Base-by-base conservation (phyloP, 345 rosid species). In the Salix brachista region DNA sequence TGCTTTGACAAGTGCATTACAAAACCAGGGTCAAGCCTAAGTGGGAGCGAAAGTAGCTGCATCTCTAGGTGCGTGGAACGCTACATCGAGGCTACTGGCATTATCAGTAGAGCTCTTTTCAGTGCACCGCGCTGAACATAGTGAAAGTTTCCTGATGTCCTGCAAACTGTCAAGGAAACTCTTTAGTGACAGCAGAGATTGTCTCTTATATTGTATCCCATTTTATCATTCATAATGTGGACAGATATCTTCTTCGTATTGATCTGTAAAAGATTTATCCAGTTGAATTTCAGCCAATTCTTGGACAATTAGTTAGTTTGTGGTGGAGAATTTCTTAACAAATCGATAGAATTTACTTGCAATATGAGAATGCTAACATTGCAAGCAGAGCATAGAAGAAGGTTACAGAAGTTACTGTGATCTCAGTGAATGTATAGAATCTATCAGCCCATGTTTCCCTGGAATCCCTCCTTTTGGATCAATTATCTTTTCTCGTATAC, bases 1-100 rank as follows among this genome's bases (percentile, higher is more conserved):
- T 96, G 99, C 80, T 96, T 96, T 52, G 93, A 88, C 0, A 94
- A 90, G 82, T 96, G 99, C 46, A 85, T 96, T 78, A 80, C 95
- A 9, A 96, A 91, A 78, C 99, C 99, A 12, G 94, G 98, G 56
- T 91, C 99, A 16, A 94, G 97, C 83, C 84, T 96, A 21, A 82
- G 97, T 64, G 91, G 99, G 23, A 83, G 97, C 36, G 99, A 96
- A 81, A 94, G 97, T 74, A 96, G 97, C 84, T 96, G 99, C 84
- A 71, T 94, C 76, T 94, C 97, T 2, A 87, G 98, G 89, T 96
- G 99, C 52, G 94, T 96, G 79, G 99, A 96, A 77, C 98, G 98
- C 58, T 96, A 94, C 84, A 87, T 94, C 11, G 99, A 96, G 80
- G 99, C 99, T 67, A 91, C 97, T 11, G 95, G 92, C 18, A 91